Percentiles rank a stretch among this genome's conserved stretches.
phyloP scores from a whole-genome alignment of 2,329 filamentous ascomycete species.

The Ophiostoma angusticollis region DNA sequence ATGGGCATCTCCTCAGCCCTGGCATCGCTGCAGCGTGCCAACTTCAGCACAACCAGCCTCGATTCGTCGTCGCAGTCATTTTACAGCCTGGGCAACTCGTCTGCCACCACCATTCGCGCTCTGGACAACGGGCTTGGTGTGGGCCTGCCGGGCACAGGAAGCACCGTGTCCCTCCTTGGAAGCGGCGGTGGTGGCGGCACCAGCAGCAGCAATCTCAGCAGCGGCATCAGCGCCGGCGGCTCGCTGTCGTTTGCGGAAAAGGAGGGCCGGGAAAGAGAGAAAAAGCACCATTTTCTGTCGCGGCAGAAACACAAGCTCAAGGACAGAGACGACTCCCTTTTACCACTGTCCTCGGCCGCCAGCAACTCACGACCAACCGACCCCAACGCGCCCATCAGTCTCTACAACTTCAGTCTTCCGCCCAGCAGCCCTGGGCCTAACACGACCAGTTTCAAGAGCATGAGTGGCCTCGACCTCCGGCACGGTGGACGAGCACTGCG shows the following conservation, averaged over 20 bases:
- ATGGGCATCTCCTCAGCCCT: conserved; percentile 54
- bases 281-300: conserved; percentile 68
- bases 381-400: conserved; percentile 58
- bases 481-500: conserved; percentile 64
- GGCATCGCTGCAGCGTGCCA: conserved; percentile 50
- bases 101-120: conserved; percentile 62
- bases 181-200: not conserved
- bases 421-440: conserved; percentile 58
- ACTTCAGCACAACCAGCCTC: conserved; percentile 61
- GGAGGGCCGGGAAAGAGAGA: conserved; percentile 49
- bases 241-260: conserved; percentile 15
- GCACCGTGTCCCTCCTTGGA: not conserved
- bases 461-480: conserved; percentile 66
- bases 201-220: not conserved
- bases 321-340: conserved; percentile 57
- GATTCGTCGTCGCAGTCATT: conserved; percentile 53
- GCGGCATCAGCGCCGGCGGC: not conserved
- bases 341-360: conserved; percentile 61
- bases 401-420: conserved; percentile 68
- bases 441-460: conserved; percentile 62
- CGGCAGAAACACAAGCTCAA: conserved; percentile 67
- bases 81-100: conserved; percentile 65
- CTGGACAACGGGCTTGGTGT: conserved; percentile 27
- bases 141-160: not conserved
- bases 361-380: conserved; percentile 68